Base-by-base conservation (phyloP, 352 stramenopile species). In the Phytophthora foliorum region DNA sequence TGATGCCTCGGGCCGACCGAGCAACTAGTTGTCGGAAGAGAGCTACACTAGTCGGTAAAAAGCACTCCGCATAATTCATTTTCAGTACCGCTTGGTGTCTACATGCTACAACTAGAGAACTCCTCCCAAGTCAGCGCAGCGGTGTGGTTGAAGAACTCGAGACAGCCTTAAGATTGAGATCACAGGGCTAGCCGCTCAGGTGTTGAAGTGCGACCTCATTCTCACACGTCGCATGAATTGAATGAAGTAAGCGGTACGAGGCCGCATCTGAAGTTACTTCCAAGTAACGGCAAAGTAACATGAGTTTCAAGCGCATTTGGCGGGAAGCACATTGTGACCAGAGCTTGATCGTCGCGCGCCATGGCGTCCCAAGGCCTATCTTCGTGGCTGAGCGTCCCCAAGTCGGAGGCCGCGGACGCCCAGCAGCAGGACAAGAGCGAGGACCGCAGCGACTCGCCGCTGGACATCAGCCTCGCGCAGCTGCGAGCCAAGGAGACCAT, bases 401-500 rank as follows among this genome's bases (percentile, higher is more conserved):
- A 63, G 32, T 39, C 25, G 2, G 48, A 61, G 5, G 14, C 48
- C 17, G 39, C 54, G 4, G 53, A 60, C 13, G 36, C 50, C 7
- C 72, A 64, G 24, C 19, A 38, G 13, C 50, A 69, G 36, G 46
- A 57, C 4, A 57, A 36, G 49, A 55, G 2, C 22, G 45, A 25
- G 3, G 58, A 22, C 22, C 48, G 48, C 27, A 72, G 31, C 42
- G 71, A 75, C 46, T 88, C 75, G 17, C 75, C 80, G 14, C 42
- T 86, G 14, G 80, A 88, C 49, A 74, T 84, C 34, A 78, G 49
- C 19, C 55, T 84, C 14, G 66, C 45, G 50, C 74, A 88, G 38
- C 25, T 90, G 51, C 67, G 70, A 2, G 68, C 67, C 29, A 71
- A 78, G 54, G 80, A 85, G 34, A 80, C 75, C 21, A 77, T 89